Percentiles rank a stretch among this genome's conserved stretches.
Evolutionary conservation across 2,329 filamentous ascomycete genomes (phyloP).

Genomic region (Trichoderma sp.): DNA sequence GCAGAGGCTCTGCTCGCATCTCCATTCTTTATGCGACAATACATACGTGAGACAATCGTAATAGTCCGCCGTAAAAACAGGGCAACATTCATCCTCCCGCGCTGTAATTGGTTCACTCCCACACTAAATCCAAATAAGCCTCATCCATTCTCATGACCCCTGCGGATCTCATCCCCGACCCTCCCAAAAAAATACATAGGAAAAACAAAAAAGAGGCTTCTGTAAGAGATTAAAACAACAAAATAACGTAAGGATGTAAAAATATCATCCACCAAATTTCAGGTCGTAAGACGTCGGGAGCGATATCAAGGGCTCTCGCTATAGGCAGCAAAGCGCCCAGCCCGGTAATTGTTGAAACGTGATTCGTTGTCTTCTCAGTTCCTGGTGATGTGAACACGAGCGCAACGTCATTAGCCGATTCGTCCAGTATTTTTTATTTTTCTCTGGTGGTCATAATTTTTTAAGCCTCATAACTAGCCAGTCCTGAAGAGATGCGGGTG

Average conservation of each 20-base stretch:
- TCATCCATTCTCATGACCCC: background rate
- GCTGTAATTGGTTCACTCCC: background rate
- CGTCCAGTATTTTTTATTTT: background rate
- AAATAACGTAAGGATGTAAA: background rate
- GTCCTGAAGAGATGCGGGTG: constrained; percentile 17
- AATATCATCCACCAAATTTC: background rate
- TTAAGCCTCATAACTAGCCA: constrained; percentile 13
- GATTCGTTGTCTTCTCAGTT: constrained; percentile 10
- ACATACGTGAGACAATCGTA: background rate
- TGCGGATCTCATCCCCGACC: background rate
- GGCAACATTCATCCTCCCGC: background rate
- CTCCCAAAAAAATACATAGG: background rate
- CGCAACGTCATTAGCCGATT: constrained; percentile 10
- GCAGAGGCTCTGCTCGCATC: background rate
- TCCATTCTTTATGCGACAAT: constrained; percentile 1
- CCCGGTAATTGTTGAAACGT: background rate
- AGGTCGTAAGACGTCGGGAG: background rate
- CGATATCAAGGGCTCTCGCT: background rate
- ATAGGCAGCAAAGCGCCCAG: background rate
- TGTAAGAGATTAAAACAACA: background rate
- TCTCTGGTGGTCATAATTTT: background rate
- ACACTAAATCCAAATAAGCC: background rate
- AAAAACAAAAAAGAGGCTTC: background rate
- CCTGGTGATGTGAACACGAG: constrained; percentile 10
- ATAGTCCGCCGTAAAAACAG: background rate